Evolutionary conservation across 208 protist species (phyloP), one percentile per base, ranked within the genome.

Genomic region (Acanthamoeba castellanii): DNA sequence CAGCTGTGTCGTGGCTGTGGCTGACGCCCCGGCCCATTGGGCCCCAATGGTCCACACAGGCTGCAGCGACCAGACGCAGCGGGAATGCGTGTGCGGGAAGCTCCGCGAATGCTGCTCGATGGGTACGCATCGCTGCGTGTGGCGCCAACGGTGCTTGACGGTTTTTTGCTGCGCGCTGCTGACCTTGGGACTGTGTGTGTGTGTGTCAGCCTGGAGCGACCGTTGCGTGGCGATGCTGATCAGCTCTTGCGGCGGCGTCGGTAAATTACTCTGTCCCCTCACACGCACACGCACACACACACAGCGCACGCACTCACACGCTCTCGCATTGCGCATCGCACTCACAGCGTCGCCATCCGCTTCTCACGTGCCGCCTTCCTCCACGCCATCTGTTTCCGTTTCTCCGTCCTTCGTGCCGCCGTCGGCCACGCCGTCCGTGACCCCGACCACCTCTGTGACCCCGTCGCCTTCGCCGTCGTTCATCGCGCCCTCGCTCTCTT

Each of bases 321-420:
- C 37, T 9, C 11, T 11, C 34, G 37, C 32, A 30, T 27, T 20
- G 72, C 42, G 50, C 72, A 66, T n/a, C 25, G 22, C 22, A 22
- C 59, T 9, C 59, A n/a, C 72, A 50, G 20, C 72, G 30, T 82
- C 72, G 6, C 22, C 42, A 14, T 82, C 72, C 22, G 37, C 72
- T n/a, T 52, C 72, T 82, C 30, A 82, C 72, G 42, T 82, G 72
- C 72, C 72, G 72, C 72, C 72, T 50, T 82, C 72, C 37, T 50
- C 72, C 42, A 52, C 72, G 72, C 72, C 72, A 22, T 82, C 72
- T 34, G 30, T 82, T 7, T 82, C 42, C 7, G 7, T 18, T 3
- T 82, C 72, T 0, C 72, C 72, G 37, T 82, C 72, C 22, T 13
- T 27, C 72, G 42, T 82, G 72, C 72, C 42, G 72, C 72, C 72